Conservation (phyloP, 2,329 filamentous ascomycete genomes). For the Pseudogymnoascus sp. region DNA sequence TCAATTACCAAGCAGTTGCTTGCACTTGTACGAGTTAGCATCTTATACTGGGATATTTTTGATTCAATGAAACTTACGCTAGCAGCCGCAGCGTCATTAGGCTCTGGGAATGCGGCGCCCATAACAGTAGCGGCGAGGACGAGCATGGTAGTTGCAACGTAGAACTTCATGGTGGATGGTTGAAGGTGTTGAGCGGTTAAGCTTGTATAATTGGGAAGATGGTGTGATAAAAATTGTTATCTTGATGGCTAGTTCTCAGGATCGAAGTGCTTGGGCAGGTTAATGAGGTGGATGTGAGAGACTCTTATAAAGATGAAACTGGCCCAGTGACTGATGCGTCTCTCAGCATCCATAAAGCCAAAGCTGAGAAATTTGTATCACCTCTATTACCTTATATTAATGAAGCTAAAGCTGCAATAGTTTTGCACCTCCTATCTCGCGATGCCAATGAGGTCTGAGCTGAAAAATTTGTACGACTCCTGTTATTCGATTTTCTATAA, state of each 20-base stretch:
- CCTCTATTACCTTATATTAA: background rate
- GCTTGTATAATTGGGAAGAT: background rate
- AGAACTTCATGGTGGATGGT: background rate
- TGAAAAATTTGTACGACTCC: background rate
- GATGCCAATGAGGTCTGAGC: background rate
- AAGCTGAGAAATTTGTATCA: background rate
- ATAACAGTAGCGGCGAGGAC: conserved; percentile 26
- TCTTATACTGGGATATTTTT: conserved; percentile 34
- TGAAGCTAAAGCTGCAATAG: background rate
- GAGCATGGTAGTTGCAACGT: conserved; percentile 20
- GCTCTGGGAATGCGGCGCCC: conserved; percentile 26
- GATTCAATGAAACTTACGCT: no score
- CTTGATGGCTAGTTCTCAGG: background rate
- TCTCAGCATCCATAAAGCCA: background rate
- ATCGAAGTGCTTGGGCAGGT: background rate
- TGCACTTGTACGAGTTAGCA: background rate
- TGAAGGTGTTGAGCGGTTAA: background rate
- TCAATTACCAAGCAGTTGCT: background rate
- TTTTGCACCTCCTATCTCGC: background rate
- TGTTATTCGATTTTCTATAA: background rate
- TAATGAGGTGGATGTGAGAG: background rate
- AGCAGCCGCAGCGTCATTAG: no score
- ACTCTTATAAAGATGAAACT: background rate
- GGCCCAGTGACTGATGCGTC: no score
- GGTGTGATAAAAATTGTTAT: background rate